Evolutionary conservation across 768 basidiomycete species (phyloP).

Genomic region (Lactarius hatsudake): DNA sequence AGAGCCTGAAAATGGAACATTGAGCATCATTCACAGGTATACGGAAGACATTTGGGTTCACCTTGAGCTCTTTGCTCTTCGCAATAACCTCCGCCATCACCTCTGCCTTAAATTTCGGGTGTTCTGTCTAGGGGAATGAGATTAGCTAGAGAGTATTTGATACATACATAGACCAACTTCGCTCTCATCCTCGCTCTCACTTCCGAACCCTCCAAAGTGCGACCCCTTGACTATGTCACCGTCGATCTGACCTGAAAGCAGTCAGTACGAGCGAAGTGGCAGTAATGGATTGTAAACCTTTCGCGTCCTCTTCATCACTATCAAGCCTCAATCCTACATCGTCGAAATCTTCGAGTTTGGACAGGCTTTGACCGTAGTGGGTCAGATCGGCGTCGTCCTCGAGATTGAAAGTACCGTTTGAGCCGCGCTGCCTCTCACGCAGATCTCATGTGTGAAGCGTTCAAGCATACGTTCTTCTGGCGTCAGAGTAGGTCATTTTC

Average conservation of each 20-base stretch:
- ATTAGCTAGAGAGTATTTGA: slow-evolving; percentile 12
- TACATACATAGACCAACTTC: slow-evolving; percentile 32
- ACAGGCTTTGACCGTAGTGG: slow-evolving; percentile 86
- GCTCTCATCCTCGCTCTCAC: slow-evolving; percentile 55
- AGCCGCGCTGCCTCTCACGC: slow-evolving; percentile 77
- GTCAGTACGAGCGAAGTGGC: neutral
- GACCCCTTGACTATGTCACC: slow-evolving; percentile 58
- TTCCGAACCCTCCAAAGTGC: slow-evolving; percentile 88
- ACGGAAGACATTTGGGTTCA: slow-evolving; percentile 33
- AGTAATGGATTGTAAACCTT: slow-evolving; percentile 30
- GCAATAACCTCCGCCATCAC: slow-evolving; percentile 98
- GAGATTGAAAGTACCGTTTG: slow-evolving; percentile 83
- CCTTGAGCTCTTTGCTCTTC: slow-evolving; percentile 96
- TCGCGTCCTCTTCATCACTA: slow-evolving; percentile 55
- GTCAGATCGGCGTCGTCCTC: slow-evolving; percentile 91
- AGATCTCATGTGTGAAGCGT: slow-evolving; percentile 92
- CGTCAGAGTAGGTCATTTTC: slow-evolving; percentile 93
- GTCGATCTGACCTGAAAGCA: slow-evolving; percentile 59
- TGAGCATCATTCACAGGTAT: neutral
- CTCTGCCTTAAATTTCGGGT: slow-evolving; percentile 91
- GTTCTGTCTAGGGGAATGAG: slow-evolving; percentile 52
- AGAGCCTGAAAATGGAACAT: slow-evolving; percentile 50
- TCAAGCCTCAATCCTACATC: slow-evolving; percentile 58
- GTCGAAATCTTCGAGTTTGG: slow-evolving; percentile 82
- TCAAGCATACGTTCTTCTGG: slow-evolving; percentile 96